Percentiles rank a stretch among this genome's conserved stretches.
These are phyloP conservation scores for Amaranthus cruentus DNA, from an alignment of 148 eudicot species.

Conservation along the genomic window DNA sequence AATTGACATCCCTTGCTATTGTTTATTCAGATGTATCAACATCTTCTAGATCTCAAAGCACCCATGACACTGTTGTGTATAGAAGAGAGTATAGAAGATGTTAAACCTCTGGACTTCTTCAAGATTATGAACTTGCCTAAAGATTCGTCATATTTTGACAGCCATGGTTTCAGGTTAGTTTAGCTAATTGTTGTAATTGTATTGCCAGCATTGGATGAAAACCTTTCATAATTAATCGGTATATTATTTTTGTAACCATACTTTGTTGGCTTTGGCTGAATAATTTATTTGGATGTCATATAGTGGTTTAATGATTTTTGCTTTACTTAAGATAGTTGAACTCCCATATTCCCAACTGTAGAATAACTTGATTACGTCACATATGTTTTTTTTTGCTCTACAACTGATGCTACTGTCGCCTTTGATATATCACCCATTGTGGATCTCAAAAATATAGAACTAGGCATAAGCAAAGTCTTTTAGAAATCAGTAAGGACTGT, in stretches of 20 bases:
- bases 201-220: too few relatives aligned
- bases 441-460: too few relatives aligned
- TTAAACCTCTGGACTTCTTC: slow-evolving; percentile 60
- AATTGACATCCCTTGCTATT: slow-evolving; percentile 10
- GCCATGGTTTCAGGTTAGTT: slow-evolving; percentile 67
- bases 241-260: background rate
- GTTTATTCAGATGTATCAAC: slow-evolving; percentile 37
- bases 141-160: slow-evolving; percentile 60
- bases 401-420: too few relatives aligned
- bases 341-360: background rate
- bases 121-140: slow-evolving; percentile 66
- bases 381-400: too few relatives aligned
- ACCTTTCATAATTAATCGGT: background rate
- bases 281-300: background rate
- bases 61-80: slow-evolving; percentile 49
- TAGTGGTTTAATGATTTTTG: background rate
- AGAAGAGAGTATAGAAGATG: slow-evolving; percentile 38
- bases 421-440: too few relatives aligned
- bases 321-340: background rate
- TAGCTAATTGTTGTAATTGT: background rate
- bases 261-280: background rate
- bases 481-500: too few relatives aligned
- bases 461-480: too few relatives aligned
- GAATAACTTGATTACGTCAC: background rate
- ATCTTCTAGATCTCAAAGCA: slow-evolving; percentile 60